A percentile compares a stretch with the other conserved stretches of the same genome.
phyloP scores from a whole-genome alignment of 371 early-diverging fungal genomes.

The Circinella umbellata region DNA sequence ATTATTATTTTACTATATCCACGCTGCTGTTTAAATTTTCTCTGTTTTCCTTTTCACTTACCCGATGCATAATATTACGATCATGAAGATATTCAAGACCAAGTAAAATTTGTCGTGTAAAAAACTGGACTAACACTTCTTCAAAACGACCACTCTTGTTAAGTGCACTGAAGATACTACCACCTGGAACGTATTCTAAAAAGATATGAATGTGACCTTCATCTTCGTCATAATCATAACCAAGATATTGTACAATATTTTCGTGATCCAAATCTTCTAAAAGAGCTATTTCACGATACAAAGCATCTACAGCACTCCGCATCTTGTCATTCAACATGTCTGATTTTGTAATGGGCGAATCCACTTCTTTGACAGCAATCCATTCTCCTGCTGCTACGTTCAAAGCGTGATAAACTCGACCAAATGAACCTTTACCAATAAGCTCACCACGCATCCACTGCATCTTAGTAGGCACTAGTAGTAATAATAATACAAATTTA shows the following conservation, averaged over 20 bases:
- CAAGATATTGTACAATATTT: conserved; percentile 88
- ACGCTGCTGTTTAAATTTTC: background rate
- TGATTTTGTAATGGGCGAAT: conserved; percentile 69
- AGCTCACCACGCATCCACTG: conserved; percentile 89
- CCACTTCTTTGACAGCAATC: conserved; percentile 99
- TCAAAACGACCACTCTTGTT: conserved; percentile 85
- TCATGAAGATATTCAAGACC: conserved; percentile 97
- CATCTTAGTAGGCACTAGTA: conserved; percentile 40
- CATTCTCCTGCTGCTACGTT: conserved; percentile 85
- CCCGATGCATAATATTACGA: conserved; percentile 92
- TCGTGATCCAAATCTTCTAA: conserved; percentile 81
- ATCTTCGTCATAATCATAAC: conserved; percentile 67
- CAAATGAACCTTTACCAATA: conserved; percentile 98
- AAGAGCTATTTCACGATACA: conserved; percentile 49
- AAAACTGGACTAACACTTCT: conserved; percentile 78
- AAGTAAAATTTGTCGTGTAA: conserved; percentile 89
- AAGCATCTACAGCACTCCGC: conserved; percentile 39
- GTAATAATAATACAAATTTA: background rate
- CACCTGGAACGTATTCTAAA: conserved; percentile 97
- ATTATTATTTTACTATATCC: background rate
- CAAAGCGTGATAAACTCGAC: conserved; percentile 93
- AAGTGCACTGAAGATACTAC: conserved; percentile 87
- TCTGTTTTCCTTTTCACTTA: conserved; percentile 22
- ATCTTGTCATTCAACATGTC: conserved; percentile 46
- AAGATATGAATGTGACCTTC: conserved; percentile 82